phyloP scores from a whole-genome alignment of 495 filamentous ascomycete species.

The Extremus antarcticus region DNA sequence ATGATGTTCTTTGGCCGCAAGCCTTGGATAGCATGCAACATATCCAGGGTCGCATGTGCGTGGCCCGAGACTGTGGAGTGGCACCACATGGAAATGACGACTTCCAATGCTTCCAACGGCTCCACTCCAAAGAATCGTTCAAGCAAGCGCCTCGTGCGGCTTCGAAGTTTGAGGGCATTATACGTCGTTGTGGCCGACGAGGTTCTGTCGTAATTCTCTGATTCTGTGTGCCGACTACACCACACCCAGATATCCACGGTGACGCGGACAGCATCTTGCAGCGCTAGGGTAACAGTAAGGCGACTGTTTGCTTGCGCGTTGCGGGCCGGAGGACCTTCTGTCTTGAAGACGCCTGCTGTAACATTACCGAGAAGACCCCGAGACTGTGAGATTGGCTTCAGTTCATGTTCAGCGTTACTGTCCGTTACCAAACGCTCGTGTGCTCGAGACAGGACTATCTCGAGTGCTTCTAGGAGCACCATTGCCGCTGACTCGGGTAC shows the following conservation, averaged over 20 bases:
- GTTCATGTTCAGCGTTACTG: slow-evolving; percentile 50
- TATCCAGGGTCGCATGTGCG: slow-evolving; percentile 53
- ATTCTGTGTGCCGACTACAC: slow-evolving; percentile 52
- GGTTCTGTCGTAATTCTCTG: slow-evolving; percentile 48
- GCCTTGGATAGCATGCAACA: slow-evolving; percentile 84
- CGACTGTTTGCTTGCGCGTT: slow-evolving; percentile 81
- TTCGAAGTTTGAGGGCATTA: slow-evolving; percentile 78
- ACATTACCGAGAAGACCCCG: slow-evolving; percentile 95
- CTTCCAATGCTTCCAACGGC: slow-evolving; percentile 90
- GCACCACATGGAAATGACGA: slow-evolving; percentile 72
- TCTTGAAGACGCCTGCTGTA: slow-evolving; percentile 82
- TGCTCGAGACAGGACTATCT: slow-evolving; percentile 75
- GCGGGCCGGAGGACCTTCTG: slow-evolving; percentile 62
- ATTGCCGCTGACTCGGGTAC: slow-evolving; percentile 61
- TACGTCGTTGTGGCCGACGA: slow-evolving; percentile 80
- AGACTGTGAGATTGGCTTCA: slow-evolving; percentile 72
- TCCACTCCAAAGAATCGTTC: slow-evolving; percentile 92
- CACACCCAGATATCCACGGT: slow-evolving; percentile 95
- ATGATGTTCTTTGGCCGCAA: slow-evolving; percentile 87
- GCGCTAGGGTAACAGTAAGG: slow-evolving; percentile 86
- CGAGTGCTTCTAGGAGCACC: slow-evolving; percentile 73
- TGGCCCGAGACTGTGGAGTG: slow-evolving; percentile 13
- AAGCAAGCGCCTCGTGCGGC: slow-evolving; percentile 72
- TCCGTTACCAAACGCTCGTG: slow-evolving; percentile 74
- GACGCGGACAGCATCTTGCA: slow-evolving; percentile 86